Conservation (phyloP, 2,329 filamentous ascomycete species). For the Cladosporium sp. region DNA sequence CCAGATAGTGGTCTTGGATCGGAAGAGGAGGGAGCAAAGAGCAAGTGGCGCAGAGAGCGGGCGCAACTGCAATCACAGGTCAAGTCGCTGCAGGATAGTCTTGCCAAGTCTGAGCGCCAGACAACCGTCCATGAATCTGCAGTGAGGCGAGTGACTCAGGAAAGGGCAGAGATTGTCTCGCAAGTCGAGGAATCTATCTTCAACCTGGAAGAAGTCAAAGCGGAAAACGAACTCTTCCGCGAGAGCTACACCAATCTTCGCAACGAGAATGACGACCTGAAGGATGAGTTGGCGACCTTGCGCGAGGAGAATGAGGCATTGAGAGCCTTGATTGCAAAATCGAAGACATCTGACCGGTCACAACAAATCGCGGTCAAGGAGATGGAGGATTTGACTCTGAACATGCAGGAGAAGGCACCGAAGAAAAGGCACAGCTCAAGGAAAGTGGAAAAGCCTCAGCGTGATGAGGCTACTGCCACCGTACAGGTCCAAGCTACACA, state of each 20-base stretch:
- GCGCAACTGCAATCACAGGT: constrained; percentile 58
- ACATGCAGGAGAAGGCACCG: constrained; percentile 14
- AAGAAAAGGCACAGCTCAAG: background rate
- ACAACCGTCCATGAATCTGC: constrained; percentile 60
- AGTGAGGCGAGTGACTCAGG: constrained; percentile 58
- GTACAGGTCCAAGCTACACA: constrained; percentile 5
- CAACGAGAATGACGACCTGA: constrained; percentile 76
- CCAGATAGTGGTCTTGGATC: constrained; percentile 46
- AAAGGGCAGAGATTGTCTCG: constrained; percentile 61
- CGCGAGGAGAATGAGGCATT: constrained; percentile 39
- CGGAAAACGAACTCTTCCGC: constrained; percentile 54
- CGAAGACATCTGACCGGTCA: constrained; percentile 17
- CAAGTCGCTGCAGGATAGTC: constrained; percentile 55
- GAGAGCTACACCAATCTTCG: constrained; percentile 53
- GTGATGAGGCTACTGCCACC: background rate
- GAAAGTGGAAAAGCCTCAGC: background rate
- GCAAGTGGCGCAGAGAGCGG: constrained; percentile 47
- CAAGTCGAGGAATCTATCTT: constrained; percentile 59
- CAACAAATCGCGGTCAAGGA: background rate
- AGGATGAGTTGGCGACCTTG: constrained; percentile 35
- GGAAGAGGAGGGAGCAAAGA: constrained; percentile 43
- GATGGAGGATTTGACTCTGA: constrained; percentile 28
- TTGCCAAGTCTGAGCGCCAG: constrained; percentile 61
- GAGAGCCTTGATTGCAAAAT: constrained; percentile 34
- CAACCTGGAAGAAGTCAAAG: constrained; percentile 49